These are phyloP conservation scores for Solanum infundibuliforme DNA, from an alignment of 257 asterid species.

Conservation along the genomic window DNA sequence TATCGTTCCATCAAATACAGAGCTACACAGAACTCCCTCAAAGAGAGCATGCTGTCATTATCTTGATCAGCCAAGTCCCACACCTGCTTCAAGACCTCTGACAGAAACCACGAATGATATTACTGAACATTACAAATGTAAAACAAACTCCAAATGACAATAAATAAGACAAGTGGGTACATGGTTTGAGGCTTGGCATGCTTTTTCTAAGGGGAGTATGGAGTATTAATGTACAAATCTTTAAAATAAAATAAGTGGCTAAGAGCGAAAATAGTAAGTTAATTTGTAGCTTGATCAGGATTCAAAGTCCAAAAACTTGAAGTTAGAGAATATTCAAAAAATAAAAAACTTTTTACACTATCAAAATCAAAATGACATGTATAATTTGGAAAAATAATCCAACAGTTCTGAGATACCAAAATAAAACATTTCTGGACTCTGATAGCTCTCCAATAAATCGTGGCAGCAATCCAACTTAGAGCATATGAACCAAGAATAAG, in stretches of 20 bases:
- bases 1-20: slow-evolving; percentile 88
- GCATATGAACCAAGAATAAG: neutral
- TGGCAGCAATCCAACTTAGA: neutral
- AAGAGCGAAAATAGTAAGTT: neutral
- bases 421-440: neutral
- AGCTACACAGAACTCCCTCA: slow-evolving; percentile 90
- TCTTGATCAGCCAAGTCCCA: slow-evolving; percentile 99
- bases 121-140: neutral
- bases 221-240: neutral
- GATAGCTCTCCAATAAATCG: neutral
- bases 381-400: neutral
- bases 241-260: neutral
- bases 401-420: neutral
- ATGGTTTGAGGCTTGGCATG: neutral
- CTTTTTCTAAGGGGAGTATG: neutral
- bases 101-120: slow-evolving; percentile 15
- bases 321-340: neutral
- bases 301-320: neutral
- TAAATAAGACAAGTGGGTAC: neutral
- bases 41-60: slow-evolving; percentile 87
- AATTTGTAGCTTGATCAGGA: neutral
- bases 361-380: neutral
- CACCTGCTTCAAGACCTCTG: slow-evolving; percentile 94
- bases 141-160: neutral
- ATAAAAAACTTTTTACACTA: neutral